Evolutionary conservation across 257 asterid species (phyloP).

Genomic region (Solanum pennellii): DNA sequence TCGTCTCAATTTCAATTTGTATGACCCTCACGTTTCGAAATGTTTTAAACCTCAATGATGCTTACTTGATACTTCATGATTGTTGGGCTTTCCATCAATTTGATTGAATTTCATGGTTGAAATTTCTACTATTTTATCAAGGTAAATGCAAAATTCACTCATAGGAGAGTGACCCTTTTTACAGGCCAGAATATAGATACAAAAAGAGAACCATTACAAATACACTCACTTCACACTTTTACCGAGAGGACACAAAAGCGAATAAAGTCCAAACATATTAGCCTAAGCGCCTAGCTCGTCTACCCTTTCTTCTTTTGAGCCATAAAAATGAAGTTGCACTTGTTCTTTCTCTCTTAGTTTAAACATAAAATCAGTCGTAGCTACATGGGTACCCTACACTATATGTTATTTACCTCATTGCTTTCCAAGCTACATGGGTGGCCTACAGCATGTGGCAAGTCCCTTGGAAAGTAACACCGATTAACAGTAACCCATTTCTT

Average conservation of each 20-base stretch:
- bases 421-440: conserved; percentile 87
- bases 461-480: conserved; percentile 82
- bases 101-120: background rate
- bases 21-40: background rate
- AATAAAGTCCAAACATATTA: background rate
- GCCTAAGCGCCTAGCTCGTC: background rate
- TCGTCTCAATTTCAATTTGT: background rate
- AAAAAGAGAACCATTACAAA: background rate
- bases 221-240: background rate
- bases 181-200: background rate
- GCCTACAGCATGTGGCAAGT: conserved; percentile 88
- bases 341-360: background rate
- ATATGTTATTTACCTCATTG: conserved; percentile 53
- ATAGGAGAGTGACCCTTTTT: background rate
- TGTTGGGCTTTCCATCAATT: background rate
- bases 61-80: background rate
- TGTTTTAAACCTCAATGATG: background rate
- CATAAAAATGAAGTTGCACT: background rate
- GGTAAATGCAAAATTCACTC: background rate
- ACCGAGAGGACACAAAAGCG: background rate
- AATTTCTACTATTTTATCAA: background rate
- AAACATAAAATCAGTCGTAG: background rate
- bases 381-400: background rate
- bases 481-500: conserved; percentile 63
- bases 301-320: background rate